These are phyloP conservation scores for Teunomyces lycoperdinae DNA, from an alignment of 805 yeast species.

Conservation along the genomic window DNA sequence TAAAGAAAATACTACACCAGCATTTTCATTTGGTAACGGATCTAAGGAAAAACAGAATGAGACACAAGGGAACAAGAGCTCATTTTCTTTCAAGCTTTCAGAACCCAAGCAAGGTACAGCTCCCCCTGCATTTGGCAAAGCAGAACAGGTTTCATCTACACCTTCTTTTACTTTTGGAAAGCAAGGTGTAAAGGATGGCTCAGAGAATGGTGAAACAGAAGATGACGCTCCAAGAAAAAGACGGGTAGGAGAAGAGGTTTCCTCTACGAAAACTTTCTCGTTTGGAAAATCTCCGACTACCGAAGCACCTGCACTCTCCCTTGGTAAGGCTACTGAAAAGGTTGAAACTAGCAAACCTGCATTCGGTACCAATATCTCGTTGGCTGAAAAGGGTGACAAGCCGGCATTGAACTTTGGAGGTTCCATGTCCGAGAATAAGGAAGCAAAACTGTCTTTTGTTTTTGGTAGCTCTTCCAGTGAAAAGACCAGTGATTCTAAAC, in stretches of 20 bases:
- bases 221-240: not conserved
- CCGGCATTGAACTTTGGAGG: conserved; percentile 8
- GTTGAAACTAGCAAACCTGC: not conserved
- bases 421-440: not conserved
- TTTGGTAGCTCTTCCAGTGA: not conserved
- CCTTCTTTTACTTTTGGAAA: not conserved
- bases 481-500: conserved; percentile 1
- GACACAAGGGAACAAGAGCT: not conserved
- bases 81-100: not conserved
- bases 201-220: not conserved
- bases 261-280: conserved; percentile 13
- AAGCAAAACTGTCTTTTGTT: not conserved
- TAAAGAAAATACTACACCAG: conserved; percentile 1
- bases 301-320: conserved; percentile 10
- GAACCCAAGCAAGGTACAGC: not conserved
- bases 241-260: not conserved
- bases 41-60: not conserved
- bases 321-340: conserved; percentile 12
- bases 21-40: conserved; percentile 16
- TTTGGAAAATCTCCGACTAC: conserved; percentile 11
- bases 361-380: not conserved
- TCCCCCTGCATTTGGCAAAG: not conserved
- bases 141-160: not conserved
- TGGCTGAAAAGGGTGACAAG: not conserved
- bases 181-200: not conserved